Base-by-base conservation (phyloP, 352 stramenopile genomes). In the Phytophthora sp. region DNA sequence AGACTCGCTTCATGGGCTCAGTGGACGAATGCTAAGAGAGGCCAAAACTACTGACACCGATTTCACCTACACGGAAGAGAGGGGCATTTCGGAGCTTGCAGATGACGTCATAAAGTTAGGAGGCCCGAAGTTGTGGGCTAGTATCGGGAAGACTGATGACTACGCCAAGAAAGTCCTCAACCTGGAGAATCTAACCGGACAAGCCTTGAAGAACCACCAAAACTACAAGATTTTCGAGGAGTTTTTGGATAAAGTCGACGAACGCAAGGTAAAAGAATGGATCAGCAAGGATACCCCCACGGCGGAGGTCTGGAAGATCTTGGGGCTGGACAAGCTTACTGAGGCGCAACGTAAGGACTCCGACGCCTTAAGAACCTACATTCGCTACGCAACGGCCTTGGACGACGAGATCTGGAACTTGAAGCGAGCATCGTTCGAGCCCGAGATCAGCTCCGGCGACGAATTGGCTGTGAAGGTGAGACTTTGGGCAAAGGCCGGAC, bases 271-370 rank as follows among this genome's bases (percentile, higher is more conserved):
- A 13, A 23, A 23, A 5, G 34, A 13, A 24, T 45, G 32, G 48
- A 12, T 55, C 5, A 45, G 45, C 34, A 45, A 55, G 26, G 48
- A 55, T 34, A 55, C 48, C 15, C 17, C 48, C 12, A 55, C 48
- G 2, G 21, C 24, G 13, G 48, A 55, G 26, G 34, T 55, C 21
- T 55, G 48, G 48, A 24, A 4, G 15, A 32, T 31, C 3, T 26
- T 45, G 20, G 32, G 32, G 4, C 32, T 55, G 34, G 24, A 43
- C n/a, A 32, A 46, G 15, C 20, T 55, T 5, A 45, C 32, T 2
- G 35, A 35, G 48, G 21, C 32, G 18, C 10, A 45, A 5, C 13
- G 18, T 7, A 55, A 42, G 15, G 24, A 44, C 15, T 27, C 20
- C 31, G 34, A 55, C 21, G 37, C 12, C 3, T 27, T 42, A 6